Evolutionary conservation across 2,329 filamentous ascomycete species (phyloP), one percentile per base, ranked within the genome.

Genomic region (Diaporthe nobilis): DNA sequence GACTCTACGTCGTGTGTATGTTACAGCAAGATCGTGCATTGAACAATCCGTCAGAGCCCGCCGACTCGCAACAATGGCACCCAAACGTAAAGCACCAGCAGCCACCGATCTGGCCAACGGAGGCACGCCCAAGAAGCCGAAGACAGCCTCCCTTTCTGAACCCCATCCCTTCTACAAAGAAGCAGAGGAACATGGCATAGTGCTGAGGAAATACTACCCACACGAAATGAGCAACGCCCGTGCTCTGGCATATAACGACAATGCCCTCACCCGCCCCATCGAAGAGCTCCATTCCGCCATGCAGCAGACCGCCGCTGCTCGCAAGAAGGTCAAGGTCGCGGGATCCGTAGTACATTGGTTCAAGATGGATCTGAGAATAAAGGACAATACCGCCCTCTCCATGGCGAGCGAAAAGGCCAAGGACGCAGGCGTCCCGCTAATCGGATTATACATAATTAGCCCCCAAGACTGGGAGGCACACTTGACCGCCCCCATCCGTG

Each of bases 401-500:
- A 84, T 92, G 77, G 95, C 95, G 0, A 92, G 90, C 73, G 85
- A 91, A 75, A 88, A 89, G 67, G 82, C 82, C 0, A 75, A 65
- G 3, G 77, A 72, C n/a, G 78, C 77, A 0, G 79, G 79, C 0
- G 80, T 96, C 0, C 93, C 95, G 1, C 85, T 98, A 51, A 90
- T 98, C 51, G 91, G 91, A 73, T 83, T 98, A 63, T 98, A 95
- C 82, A 88, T 98, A 39, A 84, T 97, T 71, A 96, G 94, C 72
- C 95, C 95, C 0, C 90, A 98, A 82, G 95, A 98, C 83, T 94
- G 94, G 80, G 92, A 95, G 78, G 96, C 95, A 1, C 96, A 98
- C 83, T 82, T 94, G 37, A 93, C 91, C 1, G 90, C 93, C 13
- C 90, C 94, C 0, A 90, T 92, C 0, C 90, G 95, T 10, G 92